Conservation (phyloP, 805 yeast species). For the Suhomyces canberraensis region DNA sequence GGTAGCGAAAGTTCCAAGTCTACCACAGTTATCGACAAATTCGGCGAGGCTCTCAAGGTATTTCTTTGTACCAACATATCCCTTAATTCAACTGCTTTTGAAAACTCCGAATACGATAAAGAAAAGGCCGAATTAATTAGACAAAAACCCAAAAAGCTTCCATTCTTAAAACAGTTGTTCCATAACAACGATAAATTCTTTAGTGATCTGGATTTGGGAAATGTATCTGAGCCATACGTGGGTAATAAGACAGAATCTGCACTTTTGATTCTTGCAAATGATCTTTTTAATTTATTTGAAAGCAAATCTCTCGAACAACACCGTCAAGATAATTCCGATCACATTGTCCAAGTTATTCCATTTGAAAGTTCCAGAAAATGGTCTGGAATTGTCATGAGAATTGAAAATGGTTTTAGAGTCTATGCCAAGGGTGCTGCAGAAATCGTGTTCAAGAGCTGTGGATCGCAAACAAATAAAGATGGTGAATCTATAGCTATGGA, state of each 20-base stretch:
- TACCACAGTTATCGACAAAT: slow-evolving; percentile 15
- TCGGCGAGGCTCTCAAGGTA: slow-evolving; percentile 20
- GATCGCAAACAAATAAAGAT: slow-evolving; percentile 30
- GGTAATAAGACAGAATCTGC: slow-evolving; percentile 98
- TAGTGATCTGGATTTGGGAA: slow-evolving; percentile 12
- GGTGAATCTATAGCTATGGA: slow-evolving; percentile 27
- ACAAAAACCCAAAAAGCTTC: slow-evolving; percentile 27
- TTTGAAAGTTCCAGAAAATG: slow-evolving; percentile 92
- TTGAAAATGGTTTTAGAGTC: slow-evolving; percentile 51
- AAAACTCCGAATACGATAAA: slow-evolving; percentile 49
- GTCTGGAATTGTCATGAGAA: slow-evolving; percentile 74
- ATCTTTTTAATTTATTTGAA: slow-evolving; percentile 47
- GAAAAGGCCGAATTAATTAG: slow-evolving; percentile 22
- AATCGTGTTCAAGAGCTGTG: slow-evolving; percentile 64
- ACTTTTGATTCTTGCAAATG: slow-evolving; percentile 62
- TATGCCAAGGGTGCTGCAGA: slow-evolving; percentile 95
- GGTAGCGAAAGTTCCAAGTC: slow-evolving; percentile 21
- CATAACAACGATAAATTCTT: slow-evolving; percentile 8
- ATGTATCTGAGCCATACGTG: slow-evolving; percentile 56
- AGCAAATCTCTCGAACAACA: slow-evolving; percentile 43
- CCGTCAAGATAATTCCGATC: slow-evolving; percentile 19
- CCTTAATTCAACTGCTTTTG: slow-evolving; percentile 89
- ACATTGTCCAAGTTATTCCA: slow-evolving; percentile 71
- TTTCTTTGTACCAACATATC: slow-evolving; percentile 53
- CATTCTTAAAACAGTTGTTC: slow-evolving; percentile 27